Conservation (phyloP, 2,329 filamentous ascomycete species). For the Fusarium luffae region DNA sequence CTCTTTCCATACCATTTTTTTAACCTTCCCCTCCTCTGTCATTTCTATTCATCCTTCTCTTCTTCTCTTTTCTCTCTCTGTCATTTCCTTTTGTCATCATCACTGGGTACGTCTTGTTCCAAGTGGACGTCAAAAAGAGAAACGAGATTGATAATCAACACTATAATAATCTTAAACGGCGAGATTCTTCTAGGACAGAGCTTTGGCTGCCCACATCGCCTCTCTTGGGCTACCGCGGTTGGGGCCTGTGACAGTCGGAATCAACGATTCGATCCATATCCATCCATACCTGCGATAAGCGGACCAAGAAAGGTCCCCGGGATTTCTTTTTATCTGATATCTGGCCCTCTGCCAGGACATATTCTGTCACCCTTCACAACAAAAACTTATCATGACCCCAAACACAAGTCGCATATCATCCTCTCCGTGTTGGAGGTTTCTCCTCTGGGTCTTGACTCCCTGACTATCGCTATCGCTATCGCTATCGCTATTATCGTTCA, state of each 20-base stretch:
- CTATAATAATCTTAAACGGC: constrained; percentile 12
- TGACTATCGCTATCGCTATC: constrained; percentile 46
- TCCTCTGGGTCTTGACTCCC: constrained; percentile 54
- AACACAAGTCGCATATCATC: constrained; percentile 51
- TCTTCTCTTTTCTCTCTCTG: constrained; percentile 1
- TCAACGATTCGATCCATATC: constrained; percentile 11
- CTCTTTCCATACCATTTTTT: constrained; percentile 1
- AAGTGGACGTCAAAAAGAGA: constrained; percentile 38
- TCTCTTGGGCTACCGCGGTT: constrained; percentile 25
- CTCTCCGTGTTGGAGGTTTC: constrained; percentile 56
- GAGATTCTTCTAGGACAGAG: constrained; percentile 21
- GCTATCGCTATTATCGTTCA: constrained; percentile 6
- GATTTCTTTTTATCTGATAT: constrained; percentile 27
- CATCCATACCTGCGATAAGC: constrained; percentile 27
- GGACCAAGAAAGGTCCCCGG: constrained; percentile 25
- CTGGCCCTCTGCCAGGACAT: constrained; percentile 30
- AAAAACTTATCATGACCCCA: constrained; percentile 55
- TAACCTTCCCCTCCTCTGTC: constrained; percentile 10
- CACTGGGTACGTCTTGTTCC: constrained; percentile 23
- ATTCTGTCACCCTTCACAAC: constrained; percentile 20
- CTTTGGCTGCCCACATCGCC: constrained; percentile 21
- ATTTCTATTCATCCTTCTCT: constrained; percentile 7
- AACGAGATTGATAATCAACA: constrained; percentile 18
- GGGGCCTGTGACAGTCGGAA: constrained; percentile 5
- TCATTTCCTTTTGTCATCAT: constrained; percentile 32